Evolutionary conservation across 2,329 filamentous ascomycete genomes (phyloP), one percentile per base, ranked within the genome.

Genomic region (Tolypocladium amazonense): DNA sequence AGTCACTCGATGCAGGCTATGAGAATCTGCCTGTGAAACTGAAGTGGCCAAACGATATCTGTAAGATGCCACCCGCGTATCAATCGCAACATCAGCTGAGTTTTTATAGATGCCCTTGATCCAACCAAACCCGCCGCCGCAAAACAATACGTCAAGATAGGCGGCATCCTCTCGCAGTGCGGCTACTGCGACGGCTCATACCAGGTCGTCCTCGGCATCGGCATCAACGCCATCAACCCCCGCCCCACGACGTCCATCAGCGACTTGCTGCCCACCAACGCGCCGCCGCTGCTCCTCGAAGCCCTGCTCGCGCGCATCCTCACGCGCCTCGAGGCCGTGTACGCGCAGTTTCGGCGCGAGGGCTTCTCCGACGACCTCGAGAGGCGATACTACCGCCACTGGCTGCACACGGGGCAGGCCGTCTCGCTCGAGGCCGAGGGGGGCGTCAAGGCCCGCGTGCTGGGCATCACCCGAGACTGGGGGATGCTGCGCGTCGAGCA

Each of bases 31-130:
- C 90, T 0, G 81, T 99, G 47, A 92, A 89, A 70, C 76, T 99
- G 38, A 99, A 99, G 73, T 99, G 94, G 94, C 94, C 94, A 14
- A 99, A 99, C 68, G 94, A 99, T 70, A 90, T 99, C 59, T 93
- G 85, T 87, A 73, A 73, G 5, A 14, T 33, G 20, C 30, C 18
- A 23, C 9, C 11, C 50, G 5, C 3, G 20, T 3, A 20, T 23
- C 30, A 8, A 9, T n/a, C 50, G 50, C 50, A 35, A 23, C 11
- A 11, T 3, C 35, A 33, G 39, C 58, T 63, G 23, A 57, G 53
- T 56, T 9, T 62, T 2, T 4, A 20, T 0, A 84, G 84, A 91
- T 68, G 88, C 87, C 0, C 78, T 84, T 27, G 87, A 91, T 68
- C 89, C 82, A 7, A 77, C 73, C 58, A 79, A 79, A 55, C 78